Base-by-base conservation (phyloP, 1,284 basidiomycete genomes). In the Microbotryomycetes sp. region DNA sequence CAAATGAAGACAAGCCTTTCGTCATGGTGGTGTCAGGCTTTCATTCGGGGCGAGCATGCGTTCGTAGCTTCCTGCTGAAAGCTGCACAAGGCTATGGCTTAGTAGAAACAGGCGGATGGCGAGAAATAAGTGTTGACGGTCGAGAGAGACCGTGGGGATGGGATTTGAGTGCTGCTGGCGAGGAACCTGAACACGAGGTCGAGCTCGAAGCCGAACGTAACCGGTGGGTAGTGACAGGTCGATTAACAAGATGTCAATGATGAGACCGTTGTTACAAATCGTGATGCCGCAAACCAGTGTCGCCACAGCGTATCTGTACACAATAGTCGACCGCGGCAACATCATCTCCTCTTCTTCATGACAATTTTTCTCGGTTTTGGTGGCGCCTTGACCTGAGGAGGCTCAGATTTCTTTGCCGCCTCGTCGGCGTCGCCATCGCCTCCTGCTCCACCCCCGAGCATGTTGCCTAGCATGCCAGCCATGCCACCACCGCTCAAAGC, bases 401-500 rank as follows among this genome's bases (percentile, higher is more conserved):
- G 54, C 36, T 54, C 50, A 19, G 48, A 45, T 52, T 9, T n/a
- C 32, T 51, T 57, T 45, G 55, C 74, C 86, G 88, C 76, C 85
- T 79, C 74, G 87, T 88, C 49, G 3, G 46, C 63, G 16, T 12
- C 47, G 7, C 36, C 56, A 26, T 69, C 70, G 4, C 83, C 81
- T 54, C 74, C 77, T 6, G 80, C 80, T 6, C 70, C 68, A 15
- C 77, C 78, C 16, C 77, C 76, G 61, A 47, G 78, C 77, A 59
- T 84, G 81, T 62, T 82, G 80, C 61, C 66, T 46, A 66, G 52
- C 32, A 46, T 56, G 42, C 56, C 62, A 42, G 54, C 56, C 15
- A 85, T 81, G 83, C 89, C 87, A 1, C 86, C 86, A 2, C 87
- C 88, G 72, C 87, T 88, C 49, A 89, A 79, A 0, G 88, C 83